Conservation (phyloP, 768 basidiomycete species). For the Austroboletus eburneus region DNA sequence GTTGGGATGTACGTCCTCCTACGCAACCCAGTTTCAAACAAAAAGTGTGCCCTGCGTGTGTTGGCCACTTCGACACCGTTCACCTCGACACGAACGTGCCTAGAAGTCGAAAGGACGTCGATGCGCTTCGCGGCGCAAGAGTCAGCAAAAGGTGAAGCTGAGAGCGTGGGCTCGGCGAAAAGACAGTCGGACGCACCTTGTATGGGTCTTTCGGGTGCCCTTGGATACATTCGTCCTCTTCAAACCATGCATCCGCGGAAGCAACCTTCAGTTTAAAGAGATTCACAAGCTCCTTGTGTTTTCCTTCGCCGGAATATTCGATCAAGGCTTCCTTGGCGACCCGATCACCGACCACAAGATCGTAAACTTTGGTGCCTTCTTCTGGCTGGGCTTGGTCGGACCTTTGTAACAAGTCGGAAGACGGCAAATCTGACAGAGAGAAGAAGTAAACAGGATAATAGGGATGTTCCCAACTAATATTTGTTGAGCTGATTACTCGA, state of each 20-base stretch:
- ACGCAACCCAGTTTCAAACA: constrained; percentile 55
- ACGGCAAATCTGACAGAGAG: constrained; percentile 39
- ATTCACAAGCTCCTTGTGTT: constrained; percentile 39
- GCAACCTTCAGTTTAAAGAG: constrained; percentile 47
- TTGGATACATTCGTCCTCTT: constrained; percentile 61
- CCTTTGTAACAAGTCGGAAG: constrained; percentile 37
- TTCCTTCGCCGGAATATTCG: constrained; percentile 24
- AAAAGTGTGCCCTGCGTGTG: constrained; percentile 47
- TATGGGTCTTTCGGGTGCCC: constrained; percentile 66
- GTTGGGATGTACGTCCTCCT: constrained; percentile 60
- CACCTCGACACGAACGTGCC: constrained; percentile 56
- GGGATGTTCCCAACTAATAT: constrained; percentile 50
- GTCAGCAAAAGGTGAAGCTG: not conserved
- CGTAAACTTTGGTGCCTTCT: constrained; percentile 37
- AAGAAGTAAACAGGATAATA: constrained; percentile 58
- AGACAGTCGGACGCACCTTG: constrained; percentile 40
- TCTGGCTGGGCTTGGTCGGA: constrained; percentile 27
- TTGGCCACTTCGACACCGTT: constrained; percentile 62
- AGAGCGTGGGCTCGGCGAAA: not conserved
- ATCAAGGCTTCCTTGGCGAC: constrained; percentile 39
- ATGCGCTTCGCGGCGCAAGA: constrained; percentile 40
- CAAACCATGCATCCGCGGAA: constrained; percentile 60
- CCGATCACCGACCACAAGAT: constrained; percentile 42
- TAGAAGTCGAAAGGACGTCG: constrained; percentile 56
- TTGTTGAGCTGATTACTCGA: not conserved